phyloP scores from a whole-genome alignment of 768 basidiomycete genomes.

The Coprinopsis sp. region DNA sequence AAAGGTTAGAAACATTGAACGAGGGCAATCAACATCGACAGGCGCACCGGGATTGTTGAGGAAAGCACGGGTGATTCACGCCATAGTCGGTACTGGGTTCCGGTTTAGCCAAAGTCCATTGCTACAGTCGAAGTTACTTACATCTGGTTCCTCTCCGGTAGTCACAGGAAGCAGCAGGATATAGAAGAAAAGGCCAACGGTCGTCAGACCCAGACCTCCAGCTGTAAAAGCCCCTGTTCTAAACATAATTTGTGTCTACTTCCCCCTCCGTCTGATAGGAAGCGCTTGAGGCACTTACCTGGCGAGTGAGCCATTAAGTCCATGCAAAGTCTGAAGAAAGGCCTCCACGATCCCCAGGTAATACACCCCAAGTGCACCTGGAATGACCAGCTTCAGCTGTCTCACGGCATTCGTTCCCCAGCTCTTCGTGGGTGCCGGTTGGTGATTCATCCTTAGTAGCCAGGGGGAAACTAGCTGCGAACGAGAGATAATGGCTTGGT shows the following conservation, averaged over 20 bases:
- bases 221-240: slow-evolving; percentile 54
- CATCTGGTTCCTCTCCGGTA: slow-evolving; percentile 64
- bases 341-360: slow-evolving; percentile 52
- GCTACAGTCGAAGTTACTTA: slow-evolving; percentile 31
- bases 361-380: slow-evolving; percentile 62
- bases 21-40: slow-evolving; percentile 1
- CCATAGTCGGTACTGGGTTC: slow-evolving; percentile 65
- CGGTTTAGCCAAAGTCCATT: not conserved
- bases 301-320: slow-evolving; percentile 42
- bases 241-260: not conserved
- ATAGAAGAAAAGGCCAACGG: slow-evolving; percentile 67
- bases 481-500: no score
- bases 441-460: slow-evolving; percentile 1
- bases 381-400: slow-evolving; percentile 73
- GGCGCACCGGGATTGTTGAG: slow-evolving; percentile 60
- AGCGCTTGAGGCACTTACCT: slow-evolving; percentile 37
- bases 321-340: slow-evolving; percentile 40
- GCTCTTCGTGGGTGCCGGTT: slow-evolving; percentile 22
- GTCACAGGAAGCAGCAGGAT: slow-evolving; percentile 64
- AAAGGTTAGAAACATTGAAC: slow-evolving; percentile 3
- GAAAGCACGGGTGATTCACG: slow-evolving; percentile 65
- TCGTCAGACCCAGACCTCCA: slow-evolving; percentile 53
- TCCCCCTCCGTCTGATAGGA: not conserved
- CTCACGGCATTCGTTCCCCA: slow-evolving; percentile 48
- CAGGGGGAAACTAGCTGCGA: no score